Evolutionary conservation across 1,284 basidiomycete genomes (phyloP).

Genomic region (Cystodermella granulosa): DNA sequence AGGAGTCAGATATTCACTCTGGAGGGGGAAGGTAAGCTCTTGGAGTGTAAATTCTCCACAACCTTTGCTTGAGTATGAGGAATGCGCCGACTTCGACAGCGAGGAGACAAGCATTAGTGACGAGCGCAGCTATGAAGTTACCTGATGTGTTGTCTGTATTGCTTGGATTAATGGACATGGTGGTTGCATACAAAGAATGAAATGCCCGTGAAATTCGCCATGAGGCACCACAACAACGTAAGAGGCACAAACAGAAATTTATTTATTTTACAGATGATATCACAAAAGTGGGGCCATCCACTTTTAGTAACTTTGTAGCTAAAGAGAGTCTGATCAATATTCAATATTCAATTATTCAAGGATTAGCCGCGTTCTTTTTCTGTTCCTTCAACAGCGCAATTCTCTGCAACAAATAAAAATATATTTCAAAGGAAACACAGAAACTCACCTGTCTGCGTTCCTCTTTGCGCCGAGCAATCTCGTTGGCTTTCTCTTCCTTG

Average conservation of each 20-base stretch:
- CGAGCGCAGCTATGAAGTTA: conserved; percentile 58
- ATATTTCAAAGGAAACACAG: background rate
- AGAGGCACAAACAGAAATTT: no score
- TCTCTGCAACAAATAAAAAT: conserved; percentile 39
- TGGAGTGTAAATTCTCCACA: conserved; percentile 53
- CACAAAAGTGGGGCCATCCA: no score
- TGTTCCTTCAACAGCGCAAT: conserved; percentile 69
- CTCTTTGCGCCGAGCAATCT: conserved; percentile 84
- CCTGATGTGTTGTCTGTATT: conserved; percentile 32
- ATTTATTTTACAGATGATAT: no score
- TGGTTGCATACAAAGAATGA: no score
- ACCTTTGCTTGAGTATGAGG: conserved; percentile 44
- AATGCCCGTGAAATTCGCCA: no score
- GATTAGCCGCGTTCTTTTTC: conserved; percentile 49
- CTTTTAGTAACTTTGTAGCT: no score
- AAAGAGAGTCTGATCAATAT: no score
- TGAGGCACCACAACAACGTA: no score
- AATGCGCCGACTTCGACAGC: conserved; percentile 53
- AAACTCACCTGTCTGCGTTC: conserved; percentile 71
- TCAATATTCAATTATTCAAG: no score
- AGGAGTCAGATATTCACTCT: conserved; percentile 33
- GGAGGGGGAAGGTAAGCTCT: conserved; percentile 54
- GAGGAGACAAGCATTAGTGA: conserved; percentile 49
- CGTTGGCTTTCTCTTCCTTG: conserved; percentile 84
- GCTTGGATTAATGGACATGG: conserved; percentile 24